phyloP scores from a whole-genome alignment of 441 rosid genomes.

The Flueggea neowawraea region DNA sequence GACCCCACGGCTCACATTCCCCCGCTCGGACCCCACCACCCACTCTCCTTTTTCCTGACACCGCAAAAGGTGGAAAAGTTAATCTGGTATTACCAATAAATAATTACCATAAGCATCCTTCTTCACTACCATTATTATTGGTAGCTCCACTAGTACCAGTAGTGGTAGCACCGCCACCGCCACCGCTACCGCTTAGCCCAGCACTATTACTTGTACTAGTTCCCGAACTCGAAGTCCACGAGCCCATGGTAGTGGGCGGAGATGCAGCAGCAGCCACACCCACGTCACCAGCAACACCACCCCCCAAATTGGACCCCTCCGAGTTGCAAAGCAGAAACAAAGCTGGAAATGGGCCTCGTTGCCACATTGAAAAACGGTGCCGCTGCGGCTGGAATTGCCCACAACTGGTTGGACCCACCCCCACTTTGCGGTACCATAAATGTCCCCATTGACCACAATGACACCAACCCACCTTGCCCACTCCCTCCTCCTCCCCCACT shows the following conservation, averaged over 20 bases:
- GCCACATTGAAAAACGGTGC: conserved; percentile 37
- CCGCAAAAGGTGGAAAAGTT: too few relatives aligned
- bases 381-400: conserved; percentile 45
- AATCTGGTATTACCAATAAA: too few relatives aligned
- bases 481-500: too few relatives aligned
- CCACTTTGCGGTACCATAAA: conserved; percentile 27
- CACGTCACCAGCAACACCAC: conserved; percentile 10
- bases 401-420: conserved; percentile 39
- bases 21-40: background rate
- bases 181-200: background rate
- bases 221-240: conserved; percentile 5
- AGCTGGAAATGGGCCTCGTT: conserved; percentile 35
- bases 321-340: conserved; percentile 29
- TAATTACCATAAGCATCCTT: too few relatives aligned
- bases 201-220: background rate
- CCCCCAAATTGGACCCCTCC: conserved; percentile 16
- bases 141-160: background rate
- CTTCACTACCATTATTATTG: background rate
- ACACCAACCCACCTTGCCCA: conserved; percentile 28
- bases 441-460: conserved; percentile 51
- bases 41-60: background rate
- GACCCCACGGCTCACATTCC: conserved; percentile 12
- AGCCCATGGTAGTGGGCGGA: conserved; percentile 14
- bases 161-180: background rate
- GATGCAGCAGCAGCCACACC: conserved; percentile 4